Conservation (phyloP, 352 stramenopile species). For the Phytophthora colocasiae region DNA sequence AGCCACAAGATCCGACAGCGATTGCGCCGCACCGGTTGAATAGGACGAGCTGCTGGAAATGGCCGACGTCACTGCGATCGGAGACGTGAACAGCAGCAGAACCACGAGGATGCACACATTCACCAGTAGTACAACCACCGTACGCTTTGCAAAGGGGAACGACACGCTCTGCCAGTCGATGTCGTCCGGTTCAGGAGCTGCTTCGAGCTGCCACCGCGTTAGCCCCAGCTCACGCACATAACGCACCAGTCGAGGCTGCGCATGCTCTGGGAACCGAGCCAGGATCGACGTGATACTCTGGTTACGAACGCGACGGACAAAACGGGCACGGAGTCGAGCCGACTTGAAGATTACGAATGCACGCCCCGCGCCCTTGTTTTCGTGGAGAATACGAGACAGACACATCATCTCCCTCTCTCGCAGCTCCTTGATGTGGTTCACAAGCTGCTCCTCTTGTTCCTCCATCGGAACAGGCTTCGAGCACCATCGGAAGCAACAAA, state of each 20-base stretch:
- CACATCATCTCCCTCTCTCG: constrained; percentile 58
- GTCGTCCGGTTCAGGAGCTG: constrained; percentile 82
- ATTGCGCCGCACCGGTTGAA: constrained; percentile 64
- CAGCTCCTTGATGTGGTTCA: constrained; percentile 63
- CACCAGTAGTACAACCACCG: constrained; percentile 69
- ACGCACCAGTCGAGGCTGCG: constrained; percentile 63
- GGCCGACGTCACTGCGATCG: constrained; percentile 82
- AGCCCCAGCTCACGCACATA: constrained; percentile 84
- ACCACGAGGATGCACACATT: constrained; percentile 81
- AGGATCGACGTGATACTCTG: constrained; percentile 82
- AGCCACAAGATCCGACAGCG: constrained; percentile 73
- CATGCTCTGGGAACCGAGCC: constrained; percentile 69
- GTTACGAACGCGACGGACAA: constrained; percentile 78
- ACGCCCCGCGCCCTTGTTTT: constrained; percentile 77
- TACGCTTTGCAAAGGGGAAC: constrained; percentile 84
- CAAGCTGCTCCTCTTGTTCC: constrained; percentile 42
- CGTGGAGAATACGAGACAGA: constrained; percentile 63
- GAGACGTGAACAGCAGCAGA: constrained; percentile 85
- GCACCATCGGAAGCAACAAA: constrained; percentile 57
- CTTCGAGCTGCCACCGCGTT: constrained; percentile 79
- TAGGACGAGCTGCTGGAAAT: constrained; percentile 78
- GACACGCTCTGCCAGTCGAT: constrained; percentile 89
- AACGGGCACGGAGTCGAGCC: constrained; percentile 69
- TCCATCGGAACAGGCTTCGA: constrained; percentile 53
- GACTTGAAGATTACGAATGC: constrained; percentile 88